Percentiles rank a stretch among this genome's conserved stretches.
phyloP scores from a whole-genome alignment of 331 rosid genomes.

The Pyracantha coccinea region DNA sequence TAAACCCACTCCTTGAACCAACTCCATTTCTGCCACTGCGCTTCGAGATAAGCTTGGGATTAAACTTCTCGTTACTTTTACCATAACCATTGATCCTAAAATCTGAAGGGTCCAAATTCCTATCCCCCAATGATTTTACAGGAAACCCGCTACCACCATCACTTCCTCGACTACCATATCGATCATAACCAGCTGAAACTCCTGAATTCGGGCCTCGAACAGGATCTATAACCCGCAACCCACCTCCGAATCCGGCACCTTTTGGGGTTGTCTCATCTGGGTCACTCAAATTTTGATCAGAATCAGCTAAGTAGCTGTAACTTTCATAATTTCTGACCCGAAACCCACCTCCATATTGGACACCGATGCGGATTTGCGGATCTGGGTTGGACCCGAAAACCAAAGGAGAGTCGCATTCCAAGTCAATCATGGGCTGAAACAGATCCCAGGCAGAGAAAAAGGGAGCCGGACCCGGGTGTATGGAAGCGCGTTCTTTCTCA shows the following conservation, averaged over 20 bases:
- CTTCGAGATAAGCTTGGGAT: background rate
- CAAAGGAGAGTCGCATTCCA: conserved; percentile 30
- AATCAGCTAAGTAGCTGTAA: background rate
- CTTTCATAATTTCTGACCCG: background rate
- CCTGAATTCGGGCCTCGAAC: background rate
- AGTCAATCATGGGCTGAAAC: conserved; percentile 48
- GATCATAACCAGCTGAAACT: background rate
- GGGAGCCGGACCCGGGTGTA: conserved; percentile 23
- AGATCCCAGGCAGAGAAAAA: conserved; percentile 54
- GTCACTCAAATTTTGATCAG: conserved; percentile 17
- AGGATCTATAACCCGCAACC: conserved; percentile 18
- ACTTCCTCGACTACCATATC: background rate
- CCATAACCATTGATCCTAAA: conserved; percentile 22
- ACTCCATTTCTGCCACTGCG: background rate
- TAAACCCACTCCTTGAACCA: background rate
- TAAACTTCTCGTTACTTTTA: conserved; percentile 6
- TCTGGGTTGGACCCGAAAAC: conserved; percentile 34
- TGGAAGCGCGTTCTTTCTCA: conserved; percentile 53
- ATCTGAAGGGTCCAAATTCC: background rate
- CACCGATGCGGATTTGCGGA: conserved; percentile 2
- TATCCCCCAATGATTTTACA: background rate
- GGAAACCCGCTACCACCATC: conserved; percentile 23
- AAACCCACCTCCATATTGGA: conserved; percentile 36
- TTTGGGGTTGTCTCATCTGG: conserved; percentile 26
- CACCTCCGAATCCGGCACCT: conserved; percentile 31